A percentile compares a stretch with the other conserved stretches of the same genome.
Conservation (phyloP, 768 basidiomycete species). For the Termitomyces sp. region DNA sequence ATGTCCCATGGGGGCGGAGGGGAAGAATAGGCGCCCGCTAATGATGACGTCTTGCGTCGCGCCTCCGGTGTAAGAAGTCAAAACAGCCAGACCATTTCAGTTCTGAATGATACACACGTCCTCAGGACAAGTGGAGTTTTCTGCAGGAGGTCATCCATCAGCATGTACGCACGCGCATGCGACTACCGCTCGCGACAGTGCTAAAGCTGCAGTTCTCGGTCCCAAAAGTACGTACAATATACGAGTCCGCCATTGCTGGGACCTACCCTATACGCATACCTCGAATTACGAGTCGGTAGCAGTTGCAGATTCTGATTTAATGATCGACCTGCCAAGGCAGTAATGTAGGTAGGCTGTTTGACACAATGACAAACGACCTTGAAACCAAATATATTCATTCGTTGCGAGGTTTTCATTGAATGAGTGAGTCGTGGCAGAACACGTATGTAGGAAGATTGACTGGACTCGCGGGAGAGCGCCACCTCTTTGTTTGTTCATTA, state of each 20-base stretch:
- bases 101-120: not conserved
- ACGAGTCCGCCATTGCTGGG: not conserved
- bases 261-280: not conserved
- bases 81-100: not conserved
- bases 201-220: not conserved
- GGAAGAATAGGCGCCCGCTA: conserved; percentile 1
- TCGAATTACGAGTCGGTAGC: not conserved
- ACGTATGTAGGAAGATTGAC: not conserved
- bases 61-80: not conserved
- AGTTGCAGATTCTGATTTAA: not conserved
- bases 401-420: not conserved
- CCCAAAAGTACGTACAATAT: not conserved
- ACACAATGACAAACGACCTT: not conserved
- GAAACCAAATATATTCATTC: not conserved
- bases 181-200: too few relatives aligned
- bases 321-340: not conserved
- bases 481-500: conserved; percentile 22
- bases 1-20: not conserved
- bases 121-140: not conserved
- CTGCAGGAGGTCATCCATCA: too few relatives aligned
- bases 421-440: not conserved
- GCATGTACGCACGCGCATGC: not conserved
- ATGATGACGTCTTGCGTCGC: conserved; percentile 1
- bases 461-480: conserved; percentile 10
- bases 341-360: not conserved